Evolutionary conservation across 2,329 filamentous ascomycete species (phyloP), one percentile per base, ranked within the genome.

Genomic region (Fusarium liriodendri): DNA sequence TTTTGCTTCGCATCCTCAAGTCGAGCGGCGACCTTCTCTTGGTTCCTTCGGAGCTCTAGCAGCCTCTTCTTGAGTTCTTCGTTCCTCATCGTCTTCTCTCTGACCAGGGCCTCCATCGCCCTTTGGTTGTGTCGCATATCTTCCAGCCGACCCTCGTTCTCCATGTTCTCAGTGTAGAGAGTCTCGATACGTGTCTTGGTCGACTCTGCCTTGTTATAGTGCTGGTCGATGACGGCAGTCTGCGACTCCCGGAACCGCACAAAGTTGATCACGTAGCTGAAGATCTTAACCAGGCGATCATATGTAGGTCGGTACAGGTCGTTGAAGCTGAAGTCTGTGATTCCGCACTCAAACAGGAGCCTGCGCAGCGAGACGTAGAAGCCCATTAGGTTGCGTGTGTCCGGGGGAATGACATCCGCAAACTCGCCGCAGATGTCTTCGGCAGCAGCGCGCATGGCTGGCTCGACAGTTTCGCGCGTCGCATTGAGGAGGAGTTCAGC

Each of bases 191-290:
- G 91, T 62, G 92, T 87, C 84, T 98, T 98, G 2, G 94, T 95
- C 68, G 90, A 90, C 83, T 98, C 95, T 14, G 94, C 90, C 78
- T 94, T 95, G 86, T 98, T 97, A 85, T 97, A 97, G 84, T 98
- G 94, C 81, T 97, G 91, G 81, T 98, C 95, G 73, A 98, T 98
- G 33, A 97, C 91, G 42, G 87, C 87, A 1, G 95, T 97, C 83
- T 98, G 96, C 71, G 93, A 95, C 85, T 98, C 95, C 77, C 97
- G 93, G 85, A 98, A 99, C 62, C 97, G 92, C 76, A 98, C 95
- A 83, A 99, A 99, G 84, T 99, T 99, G 87, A 99, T 99, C 73
- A 98, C 90, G 83, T 98, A 98, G 74, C 94, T 97, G 82, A 99
- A 97, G 79, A 98, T 97, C 85, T 97, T 97, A 79, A 96, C 93